Evolutionary conservation across 2,329 filamentous ascomycete species (phyloP), one percentile per base, ranked within the genome.

Genomic region (Trichophaea hybrida): DNA sequence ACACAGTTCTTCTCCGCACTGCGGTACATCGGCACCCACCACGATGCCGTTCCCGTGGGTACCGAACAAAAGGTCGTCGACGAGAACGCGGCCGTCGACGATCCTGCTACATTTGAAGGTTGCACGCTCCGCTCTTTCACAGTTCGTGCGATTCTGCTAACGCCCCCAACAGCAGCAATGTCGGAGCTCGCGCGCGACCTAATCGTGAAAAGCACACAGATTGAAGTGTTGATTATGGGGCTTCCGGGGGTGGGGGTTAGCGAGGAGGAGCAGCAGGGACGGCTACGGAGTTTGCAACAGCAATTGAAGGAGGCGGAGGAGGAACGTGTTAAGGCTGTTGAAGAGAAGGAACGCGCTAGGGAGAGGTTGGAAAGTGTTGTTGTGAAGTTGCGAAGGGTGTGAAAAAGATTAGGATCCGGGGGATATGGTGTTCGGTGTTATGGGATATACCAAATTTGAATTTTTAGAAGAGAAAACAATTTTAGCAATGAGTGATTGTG

Each of bases 171-270:
- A 58, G 78, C 79, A 2, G 80, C 83, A 51, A 79, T 88, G 69
- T 76, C 81, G 61, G 86, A 91, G 71, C 76, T 93, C 57, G 85
- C 86, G 40, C 79, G 80, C 63, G 87, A 91, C 70, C 75, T 93
- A 32, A 83, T 91, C 60, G 71, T 86, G 60, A 88, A 90, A 69
- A 84, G 89, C 68, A 86, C 90, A 73, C 85, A 91, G 73, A 88
- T 93, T 63, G 87, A 93, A 71, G 76, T 80, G 49, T 74, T 93
- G 52, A 86, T 91, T 60, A 84, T 82, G 13, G 80, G 78, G 24
- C 76, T 94, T 1, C 88, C 88, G 0, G 88, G 88, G 0, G 75
- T 93, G 24, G 84, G 88, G 49, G 86, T 83, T 63, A 91, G 84
- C 68, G 85, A 91, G 70, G 76, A 79, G 63, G 84, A 89, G 68